Conservation (phyloP, 805 yeast genomes). For the Candida sakaeoensis region DNA sequence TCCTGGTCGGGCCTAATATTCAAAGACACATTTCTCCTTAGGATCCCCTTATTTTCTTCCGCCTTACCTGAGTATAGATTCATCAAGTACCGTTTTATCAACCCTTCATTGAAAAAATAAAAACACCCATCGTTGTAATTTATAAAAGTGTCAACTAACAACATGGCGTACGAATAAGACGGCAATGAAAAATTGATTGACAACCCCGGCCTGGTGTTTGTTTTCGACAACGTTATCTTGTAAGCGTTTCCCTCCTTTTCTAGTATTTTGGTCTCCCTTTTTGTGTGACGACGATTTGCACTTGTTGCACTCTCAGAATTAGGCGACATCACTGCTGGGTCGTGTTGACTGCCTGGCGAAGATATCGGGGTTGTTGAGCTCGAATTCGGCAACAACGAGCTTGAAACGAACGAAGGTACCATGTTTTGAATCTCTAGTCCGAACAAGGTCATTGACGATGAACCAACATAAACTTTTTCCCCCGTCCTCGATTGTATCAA, state of each 20-base stretch:
- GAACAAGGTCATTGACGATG: slow-evolving; percentile 78
- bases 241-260: slow-evolving; percentile 79
- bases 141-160: slow-evolving; percentile 70
- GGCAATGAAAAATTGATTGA: slow-evolving; percentile 72
- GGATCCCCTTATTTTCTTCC: slow-evolving; percentile 34
- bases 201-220: slow-evolving; percentile 64
- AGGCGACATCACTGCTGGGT: slow-evolving; percentile 4
- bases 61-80: slow-evolving; percentile 55
- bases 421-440: slow-evolving; percentile 73
- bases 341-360: slow-evolving; percentile 11
- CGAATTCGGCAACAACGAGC: slow-evolving; percentile 10
- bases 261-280: slow-evolving; percentile 52
- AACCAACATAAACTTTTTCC: slow-evolving; percentile 71
- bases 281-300: slow-evolving; percentile 9
- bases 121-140: slow-evolving; percentile 82
- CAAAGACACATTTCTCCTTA: slow-evolving; percentile 29
- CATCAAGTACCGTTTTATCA: slow-evolving; percentile 63
- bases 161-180: slow-evolving; percentile 70
- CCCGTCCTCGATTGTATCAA: slow-evolving; percentile 73
- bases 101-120: slow-evolving; percentile 79
- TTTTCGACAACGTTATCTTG: slow-evolving; percentile 62
- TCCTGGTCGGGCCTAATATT: slow-evolving; percentile 25
- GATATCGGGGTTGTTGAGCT: slow-evolving; percentile 8
- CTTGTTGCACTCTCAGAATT: slow-evolving; percentile 1
- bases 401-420: slow-evolving; percentile 35